Conservation (phyloP, 345 rosid species). For the Lumnitzera littorea region DNA sequence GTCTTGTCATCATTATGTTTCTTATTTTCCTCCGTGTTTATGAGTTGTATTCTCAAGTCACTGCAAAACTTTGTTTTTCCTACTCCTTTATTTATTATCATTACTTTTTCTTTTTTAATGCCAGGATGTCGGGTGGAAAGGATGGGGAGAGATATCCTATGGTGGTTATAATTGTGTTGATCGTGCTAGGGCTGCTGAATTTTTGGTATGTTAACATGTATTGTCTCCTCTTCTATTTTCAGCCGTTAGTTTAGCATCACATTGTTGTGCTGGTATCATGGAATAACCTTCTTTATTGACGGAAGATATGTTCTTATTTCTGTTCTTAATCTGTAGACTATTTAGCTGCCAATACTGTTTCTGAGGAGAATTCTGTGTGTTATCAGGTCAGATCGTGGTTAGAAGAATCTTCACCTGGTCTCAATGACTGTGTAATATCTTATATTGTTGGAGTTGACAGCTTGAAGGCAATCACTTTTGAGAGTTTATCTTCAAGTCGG, state of each 20-base stretch:
- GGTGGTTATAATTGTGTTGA: conserved; percentile 65
- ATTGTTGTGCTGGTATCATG: too few relatives aligned
- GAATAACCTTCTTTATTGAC: too few relatives aligned
- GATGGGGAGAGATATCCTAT: conserved; percentile 96
- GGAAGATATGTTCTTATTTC: too few relatives aligned
- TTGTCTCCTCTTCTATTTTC: too few relatives aligned
- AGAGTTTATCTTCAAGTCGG: conserved; percentile 15
- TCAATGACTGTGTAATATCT: conserved; percentile 35
- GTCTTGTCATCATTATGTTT: neutral
- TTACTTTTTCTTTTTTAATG: neutral
- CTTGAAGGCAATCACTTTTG: conserved; percentile 46
- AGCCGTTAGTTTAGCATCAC: too few relatives aligned
- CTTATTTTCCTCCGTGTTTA: neutral
- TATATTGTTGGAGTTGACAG: conserved; percentile 84
- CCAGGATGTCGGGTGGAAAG: conserved; percentile 88
- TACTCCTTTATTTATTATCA: too few relatives aligned
- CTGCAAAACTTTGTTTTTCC: neutral
- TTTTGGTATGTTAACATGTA: conserved; percentile 33
- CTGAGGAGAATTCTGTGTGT: conserved; percentile 1
- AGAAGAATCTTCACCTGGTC: conserved; percentile 72
- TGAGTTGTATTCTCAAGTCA: neutral
- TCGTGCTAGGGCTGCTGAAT: conserved; percentile 85
- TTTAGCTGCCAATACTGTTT: neutral
- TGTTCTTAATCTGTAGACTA: neutral
- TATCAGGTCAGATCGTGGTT: conserved; percentile 84